Evolutionary conservation across 176 grass and related monocot genomes (phyloP).

Genomic region (Musa itinerans): DNA sequence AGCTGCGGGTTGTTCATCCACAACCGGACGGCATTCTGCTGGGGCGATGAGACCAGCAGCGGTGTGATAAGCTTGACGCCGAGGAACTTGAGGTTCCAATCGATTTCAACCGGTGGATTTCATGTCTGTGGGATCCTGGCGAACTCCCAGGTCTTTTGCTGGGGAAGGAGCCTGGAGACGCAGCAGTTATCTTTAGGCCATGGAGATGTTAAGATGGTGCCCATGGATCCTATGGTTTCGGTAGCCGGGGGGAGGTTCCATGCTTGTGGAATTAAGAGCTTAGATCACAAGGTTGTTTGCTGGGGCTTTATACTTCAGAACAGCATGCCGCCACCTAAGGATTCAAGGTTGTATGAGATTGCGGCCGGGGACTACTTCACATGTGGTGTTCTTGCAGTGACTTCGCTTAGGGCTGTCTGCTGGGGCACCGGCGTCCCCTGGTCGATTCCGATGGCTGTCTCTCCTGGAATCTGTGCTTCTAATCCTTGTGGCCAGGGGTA

Average conservation of each 20-base stretch:
- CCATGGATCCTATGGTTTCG: conserved; percentile 83
- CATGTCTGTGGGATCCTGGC: conserved; percentile 90
- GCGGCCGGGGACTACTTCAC: conserved; percentile 93
- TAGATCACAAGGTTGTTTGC: conserved; percentile 70
- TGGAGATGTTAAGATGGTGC: conserved; percentile 79
- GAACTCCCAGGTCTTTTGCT: conserved; percentile 86
- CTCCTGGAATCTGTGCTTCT: conserved; percentile 74
- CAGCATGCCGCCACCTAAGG: conserved; percentile 48
- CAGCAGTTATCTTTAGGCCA: conserved; percentile 54
- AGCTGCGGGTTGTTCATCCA: conserved; percentile 58
- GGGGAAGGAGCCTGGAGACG: conserved; percentile 84
- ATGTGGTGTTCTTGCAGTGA: conserved; percentile 59
- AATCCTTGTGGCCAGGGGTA: conserved; percentile 60
- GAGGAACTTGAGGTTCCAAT: conserved; percentile 56
- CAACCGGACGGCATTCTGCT: conserved; percentile 75
- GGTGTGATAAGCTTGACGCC: conserved; percentile 62
- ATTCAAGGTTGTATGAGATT: conserved; percentile 57
- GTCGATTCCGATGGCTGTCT: conserved; percentile 76
- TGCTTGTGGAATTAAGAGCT: conserved; percentile 86
- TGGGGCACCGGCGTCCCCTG: conserved; percentile 84
- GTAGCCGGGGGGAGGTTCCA: conserved; percentile 84
- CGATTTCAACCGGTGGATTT: conserved; percentile 73
- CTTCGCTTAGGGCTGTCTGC: conserved; percentile 54
- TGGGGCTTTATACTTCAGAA: conserved; percentile 91
- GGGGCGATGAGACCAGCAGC: conserved; percentile 81